Percentiles rank a stretch among this genome's conserved stretches.
Conservation (phyloP, 2,329 filamentous ascomycete genomes). For the Neophaeococcomyces mojaviensis region DNA sequence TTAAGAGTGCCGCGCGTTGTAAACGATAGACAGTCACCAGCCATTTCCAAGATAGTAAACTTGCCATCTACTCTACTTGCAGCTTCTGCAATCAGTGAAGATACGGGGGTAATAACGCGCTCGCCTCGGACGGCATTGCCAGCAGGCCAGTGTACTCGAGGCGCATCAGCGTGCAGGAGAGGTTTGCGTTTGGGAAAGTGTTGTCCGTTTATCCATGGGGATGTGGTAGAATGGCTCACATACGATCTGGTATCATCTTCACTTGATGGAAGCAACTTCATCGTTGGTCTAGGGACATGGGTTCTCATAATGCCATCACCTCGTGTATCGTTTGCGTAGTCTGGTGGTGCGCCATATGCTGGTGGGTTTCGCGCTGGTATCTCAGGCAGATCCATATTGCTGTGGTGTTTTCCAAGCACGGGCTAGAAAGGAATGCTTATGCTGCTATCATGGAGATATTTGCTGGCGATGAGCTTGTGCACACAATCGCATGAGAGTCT, state of each 20-base stretch:
- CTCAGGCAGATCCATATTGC: conserved; percentile 4
- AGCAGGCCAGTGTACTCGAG: conserved; percentile 18
- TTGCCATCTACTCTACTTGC: conserved; percentile 14
- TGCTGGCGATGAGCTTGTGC: too few relatives aligned
- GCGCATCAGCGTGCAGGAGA: conserved; percentile 11
- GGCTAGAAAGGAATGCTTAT: neutral
- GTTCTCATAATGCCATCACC: conserved; percentile 27
- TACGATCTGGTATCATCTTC: conserved; percentile 35
- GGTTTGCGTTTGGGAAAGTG: conserved; percentile 20
- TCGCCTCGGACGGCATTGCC: conserved; percentile 7
- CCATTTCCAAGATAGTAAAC: conserved; percentile 9
- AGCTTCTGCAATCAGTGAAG: conserved; percentile 18
- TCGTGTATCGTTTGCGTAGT: conserved; percentile 28
- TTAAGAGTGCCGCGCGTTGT: conserved; percentile 24
- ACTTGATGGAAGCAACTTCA: conserved; percentile 38
- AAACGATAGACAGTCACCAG: conserved; percentile 18
- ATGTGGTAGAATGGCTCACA: conserved; percentile 24
- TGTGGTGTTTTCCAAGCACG: neutral
- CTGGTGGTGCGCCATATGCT: conserved; percentile 38
- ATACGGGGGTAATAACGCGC: conserved; percentile 17
- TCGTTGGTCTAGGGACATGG: conserved; percentile 32
- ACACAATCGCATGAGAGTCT: too few relatives aligned
- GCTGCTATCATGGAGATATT: neutral
- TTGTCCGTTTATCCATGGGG: conserved; percentile 12
- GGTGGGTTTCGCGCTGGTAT: conserved; percentile 24